Percentiles rank a stretch among this genome's conserved stretches.
Evolutionary conservation across 2,329 filamentous ascomycete genomes (phyloP).

Genomic region (Trichoderma aggressivum): DNA sequence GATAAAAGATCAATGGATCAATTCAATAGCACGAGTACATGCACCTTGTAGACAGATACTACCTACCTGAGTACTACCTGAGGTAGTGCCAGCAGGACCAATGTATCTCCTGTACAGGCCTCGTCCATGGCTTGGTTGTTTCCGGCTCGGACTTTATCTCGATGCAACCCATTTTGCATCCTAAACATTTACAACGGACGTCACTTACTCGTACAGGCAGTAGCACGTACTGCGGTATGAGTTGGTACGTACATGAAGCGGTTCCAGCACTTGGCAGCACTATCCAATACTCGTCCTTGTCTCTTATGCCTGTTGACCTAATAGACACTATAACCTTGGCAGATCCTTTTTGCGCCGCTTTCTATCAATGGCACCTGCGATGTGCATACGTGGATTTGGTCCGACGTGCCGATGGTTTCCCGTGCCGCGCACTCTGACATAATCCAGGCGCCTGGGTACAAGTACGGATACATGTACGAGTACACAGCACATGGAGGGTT

Average conservation of each 20-base stretch:
- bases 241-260: not conserved
- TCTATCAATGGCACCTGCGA: not conserved
- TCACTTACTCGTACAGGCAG: not conserved
- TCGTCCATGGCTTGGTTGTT: not conserved
- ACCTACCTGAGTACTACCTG: too few relatives aligned
- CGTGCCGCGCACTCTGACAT: not conserved
- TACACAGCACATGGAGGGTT: too few relatives aligned
- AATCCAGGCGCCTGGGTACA: not conserved
- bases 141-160: slow-evolving; percentile 9
- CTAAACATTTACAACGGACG: not conserved
- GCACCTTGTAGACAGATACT: not conserved
- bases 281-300: not conserved
- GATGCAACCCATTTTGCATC: not conserved
- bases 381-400: not conserved
- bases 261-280: not conserved
- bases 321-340: not conserved
- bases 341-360: not conserved
- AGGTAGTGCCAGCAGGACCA: not conserved
- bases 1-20: not conserved
- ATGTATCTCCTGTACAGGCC: not conserved
- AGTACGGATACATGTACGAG: not conserved
- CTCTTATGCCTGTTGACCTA: not conserved
- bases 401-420: not conserved
- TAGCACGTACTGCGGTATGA: not conserved
- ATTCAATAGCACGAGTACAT: not conserved